These are phyloP conservation scores for Starmerella powellii DNA, from an alignment of 805 yeast species.

Conservation along the genomic window DNA sequence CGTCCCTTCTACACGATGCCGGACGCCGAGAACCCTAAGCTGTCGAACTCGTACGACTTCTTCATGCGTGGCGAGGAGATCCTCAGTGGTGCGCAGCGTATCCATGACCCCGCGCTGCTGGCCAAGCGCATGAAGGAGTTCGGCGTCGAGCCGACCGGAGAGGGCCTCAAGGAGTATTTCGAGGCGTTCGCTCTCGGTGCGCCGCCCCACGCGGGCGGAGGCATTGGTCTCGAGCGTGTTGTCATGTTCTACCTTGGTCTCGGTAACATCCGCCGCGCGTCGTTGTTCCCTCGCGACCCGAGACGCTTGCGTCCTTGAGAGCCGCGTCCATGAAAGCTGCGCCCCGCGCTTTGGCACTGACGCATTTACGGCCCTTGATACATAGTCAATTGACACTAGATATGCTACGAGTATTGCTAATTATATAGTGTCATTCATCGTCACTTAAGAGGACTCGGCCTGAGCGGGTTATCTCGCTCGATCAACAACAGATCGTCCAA, in stretches of 20 bases:
- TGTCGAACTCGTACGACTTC: constrained; percentile 97
- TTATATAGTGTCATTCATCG: too few relatives aligned
- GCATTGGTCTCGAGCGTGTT: constrained; percentile 97
- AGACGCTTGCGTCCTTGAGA: constrained; percentile 67
- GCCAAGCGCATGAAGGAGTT: constrained; percentile 70
- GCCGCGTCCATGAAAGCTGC: not conserved
- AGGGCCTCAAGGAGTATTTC: constrained; percentile 81
- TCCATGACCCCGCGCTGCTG: constrained; percentile 81
- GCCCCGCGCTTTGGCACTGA: too few relatives aligned
- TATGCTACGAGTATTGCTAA: too few relatives aligned
- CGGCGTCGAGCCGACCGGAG: constrained; percentile 65
- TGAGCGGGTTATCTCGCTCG: too few relatives aligned
- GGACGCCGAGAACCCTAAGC: constrained; percentile 77
- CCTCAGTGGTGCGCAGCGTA: constrained; percentile 98
- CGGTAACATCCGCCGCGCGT: constrained; percentile 97
- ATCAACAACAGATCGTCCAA: too few relatives aligned
- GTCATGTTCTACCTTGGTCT: constrained; percentile 95
- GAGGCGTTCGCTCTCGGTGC: constrained; percentile 91
- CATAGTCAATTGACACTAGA: too few relatives aligned
- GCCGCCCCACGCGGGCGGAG: constrained; percentile 99
- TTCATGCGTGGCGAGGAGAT: constrained; percentile 99
- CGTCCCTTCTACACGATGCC: constrained; percentile 99
- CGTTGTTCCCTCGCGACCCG: constrained; percentile 98
- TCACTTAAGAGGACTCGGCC: too few relatives aligned
- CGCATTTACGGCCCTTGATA: too few relatives aligned